Evolutionary conservation across 75 land plant genomes (phyloP).

Genomic region (Sequoia sempervirens): DNA sequence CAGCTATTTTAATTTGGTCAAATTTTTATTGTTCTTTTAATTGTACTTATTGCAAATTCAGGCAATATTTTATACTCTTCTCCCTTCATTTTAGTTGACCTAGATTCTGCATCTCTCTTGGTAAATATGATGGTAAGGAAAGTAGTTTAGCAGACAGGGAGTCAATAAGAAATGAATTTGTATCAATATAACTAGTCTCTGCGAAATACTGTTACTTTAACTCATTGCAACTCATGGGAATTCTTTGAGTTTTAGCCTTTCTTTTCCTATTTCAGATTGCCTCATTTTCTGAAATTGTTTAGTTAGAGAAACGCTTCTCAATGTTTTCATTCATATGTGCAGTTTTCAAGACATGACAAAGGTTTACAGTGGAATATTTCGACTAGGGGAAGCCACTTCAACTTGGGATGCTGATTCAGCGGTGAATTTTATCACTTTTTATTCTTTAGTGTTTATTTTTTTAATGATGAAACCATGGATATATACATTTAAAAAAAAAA

Average conservation of each 20-base stretch:
- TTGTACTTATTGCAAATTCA: not conserved
- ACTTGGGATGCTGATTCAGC: slow-evolving; percentile 96
- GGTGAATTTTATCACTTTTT: slow-evolving; percentile 24
- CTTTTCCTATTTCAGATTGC: not conserved
- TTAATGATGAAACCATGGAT: not conserved
- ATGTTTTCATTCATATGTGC: slow-evolving; percentile 6
- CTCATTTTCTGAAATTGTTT: not conserved
- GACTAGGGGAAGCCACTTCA: slow-evolving; percentile 91
- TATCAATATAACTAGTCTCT: not conserved
- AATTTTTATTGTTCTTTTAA: not conserved
- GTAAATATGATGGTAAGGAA: not conserved
- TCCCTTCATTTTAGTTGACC: not conserved
- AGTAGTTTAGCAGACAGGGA: not conserved
- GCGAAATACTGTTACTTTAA: not conserved
- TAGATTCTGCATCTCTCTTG: not conserved
- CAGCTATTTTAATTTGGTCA: not conserved
- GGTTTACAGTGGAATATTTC: slow-evolving; percentile 84
- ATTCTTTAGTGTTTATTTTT: not conserved
- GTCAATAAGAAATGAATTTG: slow-evolving; percentile 3
- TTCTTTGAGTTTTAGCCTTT: not conserved
- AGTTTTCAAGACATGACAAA: slow-evolving; percentile 94
- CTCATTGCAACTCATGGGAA: not conserved
- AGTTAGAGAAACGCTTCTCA: not conserved
- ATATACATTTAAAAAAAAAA: too few species aligned
- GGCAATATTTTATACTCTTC: not conserved